Conservation (phyloP, 306 rosid species). For the Cucumis hystrix region DNA sequence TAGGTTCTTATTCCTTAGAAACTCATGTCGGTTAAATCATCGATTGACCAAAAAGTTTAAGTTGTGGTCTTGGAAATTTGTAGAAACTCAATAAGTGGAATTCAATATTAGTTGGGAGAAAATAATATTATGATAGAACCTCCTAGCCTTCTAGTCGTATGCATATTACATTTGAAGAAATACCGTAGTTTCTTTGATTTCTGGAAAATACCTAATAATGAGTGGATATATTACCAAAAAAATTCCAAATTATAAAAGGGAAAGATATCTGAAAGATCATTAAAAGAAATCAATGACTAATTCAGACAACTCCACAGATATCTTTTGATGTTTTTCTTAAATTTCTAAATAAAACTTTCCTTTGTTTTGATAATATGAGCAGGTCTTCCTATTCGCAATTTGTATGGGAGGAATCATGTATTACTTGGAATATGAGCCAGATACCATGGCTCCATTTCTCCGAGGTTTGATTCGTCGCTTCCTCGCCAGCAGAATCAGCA, state of each 20-base stretch:
- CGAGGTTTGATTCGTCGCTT: conserved; percentile 87
- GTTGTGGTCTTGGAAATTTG: too few relatives aligned
- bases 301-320: neutral
- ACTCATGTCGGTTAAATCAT: neutral
- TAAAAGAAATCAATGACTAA: neutral
- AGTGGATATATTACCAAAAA: too few relatives aligned
- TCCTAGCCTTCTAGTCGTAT: too few relatives aligned
- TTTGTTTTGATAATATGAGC: conserved; percentile 10
- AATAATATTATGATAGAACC: too few relatives aligned
- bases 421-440: conserved; percentile 85
- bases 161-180: too few relatives aligned
- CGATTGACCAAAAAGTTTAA: too few relatives aligned
- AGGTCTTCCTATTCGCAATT: conserved; percentile 69
- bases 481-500: conserved; percentile 94
- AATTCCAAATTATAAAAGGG: too few relatives aligned
- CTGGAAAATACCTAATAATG: too few relatives aligned
- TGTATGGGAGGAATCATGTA: conserved; percentile 99
- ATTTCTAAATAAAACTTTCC: neutral
- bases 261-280: too few relatives aligned
- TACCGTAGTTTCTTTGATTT: too few relatives aligned
- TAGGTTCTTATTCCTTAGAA: neutral
- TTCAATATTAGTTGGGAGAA: too few relatives aligned
- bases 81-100: too few relatives aligned
- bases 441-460: conserved; percentile 90
- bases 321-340: neutral